Base-by-base conservation (phyloP, 768 basidiomycete genomes). In the Mycena indigotica region DNA sequence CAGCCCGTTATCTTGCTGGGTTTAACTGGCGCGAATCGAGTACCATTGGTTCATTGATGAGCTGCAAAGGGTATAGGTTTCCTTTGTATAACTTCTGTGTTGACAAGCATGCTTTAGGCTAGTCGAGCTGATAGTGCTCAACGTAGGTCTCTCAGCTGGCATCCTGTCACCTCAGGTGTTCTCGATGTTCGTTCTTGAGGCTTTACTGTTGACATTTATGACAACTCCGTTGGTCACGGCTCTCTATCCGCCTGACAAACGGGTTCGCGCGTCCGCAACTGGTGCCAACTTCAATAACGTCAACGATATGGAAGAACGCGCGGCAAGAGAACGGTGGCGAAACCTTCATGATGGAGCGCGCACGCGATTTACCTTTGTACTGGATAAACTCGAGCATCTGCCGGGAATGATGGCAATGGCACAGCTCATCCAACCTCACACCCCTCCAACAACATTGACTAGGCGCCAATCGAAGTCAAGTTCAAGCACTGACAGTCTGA, bases 111-210 rank as follows among this genome's bases (percentile, higher is more conserved):
- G 21, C 48, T 39, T 45, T 50, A 91, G 89, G 23, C 79, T 97
- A 4, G 90, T 98, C 10, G 95, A 97, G 67, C 79, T 98, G 17
- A 97, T 98, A 65, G 95, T 98, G 3, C 85, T 98, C 60, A 99
- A 98, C 65, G 91, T 98, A 60, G 95, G 96, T 3, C 77, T 96
- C 2, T 76, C 81, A 2, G 93, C 91, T 3, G 84, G 85, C 0
- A 94, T 96, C 50, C 77, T 98, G 23, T 81, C 86, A 4, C 41
- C 21, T 61, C 57, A 81, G 24, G 89, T 97, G 5, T 95, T 98
- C 73, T 91, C 93, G 0, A 98, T 97, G 93, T 95, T 98, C 66
- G 93, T 98, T 38, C 77, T 98, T 19, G 89, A 91, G 67, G 89
- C 91, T 0, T 74, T 95, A 35, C 70, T 87, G 5, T 76, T 97